Base-by-base conservation (phyloP, 1,284 basidiomycete species). In the Butyriboletus appendiculatus region DNA sequence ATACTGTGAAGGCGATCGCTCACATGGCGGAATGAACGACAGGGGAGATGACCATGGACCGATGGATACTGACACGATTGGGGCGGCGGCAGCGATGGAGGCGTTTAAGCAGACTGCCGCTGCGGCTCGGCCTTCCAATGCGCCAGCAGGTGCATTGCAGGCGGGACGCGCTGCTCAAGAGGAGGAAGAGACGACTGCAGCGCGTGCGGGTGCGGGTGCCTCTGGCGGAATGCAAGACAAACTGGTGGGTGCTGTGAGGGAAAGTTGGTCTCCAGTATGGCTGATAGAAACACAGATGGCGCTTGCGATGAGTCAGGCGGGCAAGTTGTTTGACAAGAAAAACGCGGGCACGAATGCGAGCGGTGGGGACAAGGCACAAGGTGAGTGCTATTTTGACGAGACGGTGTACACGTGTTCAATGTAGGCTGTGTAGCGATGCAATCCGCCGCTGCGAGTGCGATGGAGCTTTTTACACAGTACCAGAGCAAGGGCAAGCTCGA, bases 271-370 rank as follows among this genome's bases (percentile, higher is more conserved):
- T 18, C 0, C 11, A 9, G 16, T 14, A 39, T 15, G 30, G n/a
- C 52, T 62, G 47, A 64, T 14, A 30, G 20, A 12, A 12, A 37
- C 8, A 6, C 16, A 70, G 68, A 59, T 72, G 57, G 53, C 60
- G 0, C 57, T 70, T 15, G 68, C 68, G n/a, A 70, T 70, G 68
- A 55, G 70, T 5, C 70, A 70, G 0, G 68, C 68, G 1, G 69
- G 70, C 3, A 72, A 71, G 41, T 16, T 70, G 33, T 70, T 70
- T 18, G 68, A 70, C 28, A 72, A 70, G 64, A 72, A 70, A 60
- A 67, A 62, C 22, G 60, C 47, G 18, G 65, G 63, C 8, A 50
- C 64, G 30, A 45, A 47, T 20, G 51, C 32, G 22, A 44, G 57
- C 10, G 49, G 56, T 32, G 58, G 48, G 6, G 45, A 55, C 51